A percentile compares a stretch with the other conserved stretches of the same genome.
phyloP scores from a whole-genome alignment of 106 monocot genomes.

The Vanilla planifolia region DNA sequence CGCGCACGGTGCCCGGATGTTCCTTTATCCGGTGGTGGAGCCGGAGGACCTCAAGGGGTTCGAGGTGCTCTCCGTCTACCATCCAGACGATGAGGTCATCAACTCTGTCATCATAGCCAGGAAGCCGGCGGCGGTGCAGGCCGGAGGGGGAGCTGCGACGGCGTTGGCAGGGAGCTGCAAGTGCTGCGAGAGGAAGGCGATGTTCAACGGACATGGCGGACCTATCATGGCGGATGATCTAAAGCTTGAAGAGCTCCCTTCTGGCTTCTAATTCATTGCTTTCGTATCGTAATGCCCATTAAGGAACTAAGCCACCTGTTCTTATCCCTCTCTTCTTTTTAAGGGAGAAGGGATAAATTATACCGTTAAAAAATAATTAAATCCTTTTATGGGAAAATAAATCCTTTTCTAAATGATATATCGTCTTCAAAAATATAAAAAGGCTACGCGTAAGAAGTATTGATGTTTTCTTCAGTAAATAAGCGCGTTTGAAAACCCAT shows the following conservation, averaged over 20 bases:
- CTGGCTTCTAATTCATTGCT: neutral
- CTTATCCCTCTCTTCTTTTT: too few species aligned
- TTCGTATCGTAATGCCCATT: too few species aligned
- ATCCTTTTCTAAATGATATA: too few species aligned
- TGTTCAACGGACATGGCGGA: slow-evolving; percentile 19
- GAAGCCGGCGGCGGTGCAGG: slow-evolving; percentile 12
- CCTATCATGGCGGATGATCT: slow-evolving; percentile 46
- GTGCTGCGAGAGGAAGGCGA: slow-evolving; percentile 32
- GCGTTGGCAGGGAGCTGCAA: slow-evolving; percentile 19
- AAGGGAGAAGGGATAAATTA: too few species aligned
- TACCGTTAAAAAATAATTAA: too few species aligned
- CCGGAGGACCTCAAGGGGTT: slow-evolving; percentile 35
- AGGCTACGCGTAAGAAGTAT: too few species aligned
- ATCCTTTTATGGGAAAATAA: too few species aligned
- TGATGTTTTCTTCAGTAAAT: too few species aligned
- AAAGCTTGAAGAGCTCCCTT: neutral
- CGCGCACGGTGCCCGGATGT: slow-evolving; percentile 63
- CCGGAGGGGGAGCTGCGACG: neutral
- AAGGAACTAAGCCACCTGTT: too few species aligned
- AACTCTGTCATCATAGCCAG: slow-evolving; percentile 79
- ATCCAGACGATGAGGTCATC: slow-evolving; percentile 71
- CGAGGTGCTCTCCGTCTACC: slow-evolving; percentile 58
- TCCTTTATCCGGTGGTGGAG: slow-evolving; percentile 84
- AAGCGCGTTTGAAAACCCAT: too few species aligned
- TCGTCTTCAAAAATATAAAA: too few species aligned